These are phyloP conservation scores for Trichoderma koningii DNA, from an alignment of 2,329 filamentous ascomycete genomes.

Conservation along the genomic window DNA sequence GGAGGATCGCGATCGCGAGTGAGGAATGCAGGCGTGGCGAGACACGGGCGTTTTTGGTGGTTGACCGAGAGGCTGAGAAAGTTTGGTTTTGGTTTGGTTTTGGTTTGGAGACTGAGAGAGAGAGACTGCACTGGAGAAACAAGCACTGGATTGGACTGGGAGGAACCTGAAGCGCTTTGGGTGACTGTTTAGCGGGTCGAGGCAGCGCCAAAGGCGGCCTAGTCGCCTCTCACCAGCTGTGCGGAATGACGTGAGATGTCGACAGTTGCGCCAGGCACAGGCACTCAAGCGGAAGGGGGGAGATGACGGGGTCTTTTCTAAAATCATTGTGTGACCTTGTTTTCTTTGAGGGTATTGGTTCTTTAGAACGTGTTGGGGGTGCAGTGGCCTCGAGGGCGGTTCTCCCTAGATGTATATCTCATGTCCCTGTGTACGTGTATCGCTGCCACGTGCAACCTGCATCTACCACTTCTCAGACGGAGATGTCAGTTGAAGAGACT, in stretches of 20 bases:
- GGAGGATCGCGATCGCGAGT: constrained; percentile 1
- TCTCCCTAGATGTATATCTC: no score
- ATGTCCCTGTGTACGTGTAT: no score
- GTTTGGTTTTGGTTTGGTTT: no score
- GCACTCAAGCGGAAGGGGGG: not conserved
- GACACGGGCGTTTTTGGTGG: constrained; percentile 1
- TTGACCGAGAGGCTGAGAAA: constrained; percentile 18
- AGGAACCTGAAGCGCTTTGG: no score
- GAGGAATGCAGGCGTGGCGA: not conserved
- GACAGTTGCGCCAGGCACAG: not conserved
- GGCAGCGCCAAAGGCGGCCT: constrained; percentile 20
- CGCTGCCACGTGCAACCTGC: not conserved
- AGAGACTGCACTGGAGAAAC: no score
- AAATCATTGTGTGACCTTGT: no score
- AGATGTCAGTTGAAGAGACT: not conserved
- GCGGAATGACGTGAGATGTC: constrained; percentile 25
- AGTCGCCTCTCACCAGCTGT: constrained; percentile 7
- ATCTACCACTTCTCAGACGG: not conserved
- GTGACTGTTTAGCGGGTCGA: constrained; percentile 18
- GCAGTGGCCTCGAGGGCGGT: no score
- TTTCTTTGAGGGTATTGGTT: no score
- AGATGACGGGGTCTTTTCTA: no score
- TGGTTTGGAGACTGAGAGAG: constrained; percentile 3
- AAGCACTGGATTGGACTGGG: no score
- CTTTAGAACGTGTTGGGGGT: no score